Conservation (phyloP, 345 rosid genomes). For the Turritis glabra region DNA sequence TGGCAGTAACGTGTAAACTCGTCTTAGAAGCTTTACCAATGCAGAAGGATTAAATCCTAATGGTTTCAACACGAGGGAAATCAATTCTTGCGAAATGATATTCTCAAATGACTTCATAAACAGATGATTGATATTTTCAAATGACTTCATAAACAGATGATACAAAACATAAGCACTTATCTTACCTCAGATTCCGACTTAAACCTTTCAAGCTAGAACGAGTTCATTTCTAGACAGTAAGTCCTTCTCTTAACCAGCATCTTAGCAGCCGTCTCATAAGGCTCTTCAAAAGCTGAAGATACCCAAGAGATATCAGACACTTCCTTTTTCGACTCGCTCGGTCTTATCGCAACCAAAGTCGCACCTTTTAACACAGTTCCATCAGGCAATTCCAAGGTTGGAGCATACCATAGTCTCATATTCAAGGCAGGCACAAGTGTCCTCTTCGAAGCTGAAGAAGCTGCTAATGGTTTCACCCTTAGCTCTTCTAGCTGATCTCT, state of each 20-base stretch:
- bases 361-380: conserved; percentile 89
- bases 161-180: background rate
- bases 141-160: conserved; percentile 1
- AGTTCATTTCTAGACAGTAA: conserved; percentile 98
- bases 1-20: background rate
- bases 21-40: background rate
- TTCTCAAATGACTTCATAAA: background rate
- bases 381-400: conserved; percentile 71
- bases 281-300: conserved; percentile 80
- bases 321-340: conserved; percentile 75
- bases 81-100: background rate
- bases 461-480: conserved; percentile 84
- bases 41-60: background rate
- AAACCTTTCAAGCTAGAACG: conserved; percentile 50
- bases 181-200: conserved; percentile 38
- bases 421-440: conserved; percentile 89
- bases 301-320: conserved; percentile 76
- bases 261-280: conserved; percentile 81
- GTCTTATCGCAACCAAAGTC: conserved; percentile 90
- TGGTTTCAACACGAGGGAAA: background rate
- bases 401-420: conserved; percentile 98
- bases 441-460: conserved; percentile 93
- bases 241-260: conserved; percentile 91
- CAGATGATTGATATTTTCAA: background rate
- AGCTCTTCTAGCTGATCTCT: conserved; percentile 90